These are phyloP conservation scores for Russula olivacea DNA, from an alignment of 768 basidiomycete species.

Conservation along the genomic window DNA sequence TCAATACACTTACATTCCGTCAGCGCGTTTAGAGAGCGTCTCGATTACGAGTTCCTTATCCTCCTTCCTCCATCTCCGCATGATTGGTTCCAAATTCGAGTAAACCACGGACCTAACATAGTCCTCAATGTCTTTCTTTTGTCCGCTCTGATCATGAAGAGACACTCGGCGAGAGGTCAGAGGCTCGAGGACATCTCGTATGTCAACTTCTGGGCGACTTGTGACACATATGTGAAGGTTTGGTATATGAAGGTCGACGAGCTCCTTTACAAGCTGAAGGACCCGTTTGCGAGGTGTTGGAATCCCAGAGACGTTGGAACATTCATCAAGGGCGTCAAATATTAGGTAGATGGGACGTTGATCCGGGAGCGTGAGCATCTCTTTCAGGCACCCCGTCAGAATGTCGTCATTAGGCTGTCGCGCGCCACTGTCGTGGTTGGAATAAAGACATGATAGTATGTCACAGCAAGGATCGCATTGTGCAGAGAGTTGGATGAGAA, in stretches of 20 bases:
- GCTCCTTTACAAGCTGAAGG: background rate
- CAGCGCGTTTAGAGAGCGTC: background rate
- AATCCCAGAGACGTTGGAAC: background rate
- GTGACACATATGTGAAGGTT: background rate
- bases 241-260: background rate
- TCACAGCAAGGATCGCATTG: background rate
- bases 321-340: background rate
- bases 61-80: background rate
- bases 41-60: background rate
- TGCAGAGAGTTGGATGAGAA: conserved; percentile 1
- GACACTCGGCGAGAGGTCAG: background rate
- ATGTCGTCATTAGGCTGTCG: background rate
- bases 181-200: background rate
- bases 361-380: background rate
- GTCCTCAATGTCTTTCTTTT: background rate
- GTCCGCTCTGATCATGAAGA: background rate
- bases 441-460: background rate
- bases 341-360: background rate
- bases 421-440: background rate
- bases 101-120: background rate
- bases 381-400: background rate
- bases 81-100: background rate
- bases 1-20: background rate
- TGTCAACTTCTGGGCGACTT: conserved; percentile 4
- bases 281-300: background rate